A percentile compares a stretch with the other conserved stretches of the same genome.
Conservation (phyloP, 345 rosid species). For the Arabidopsis thaliana region DNA sequence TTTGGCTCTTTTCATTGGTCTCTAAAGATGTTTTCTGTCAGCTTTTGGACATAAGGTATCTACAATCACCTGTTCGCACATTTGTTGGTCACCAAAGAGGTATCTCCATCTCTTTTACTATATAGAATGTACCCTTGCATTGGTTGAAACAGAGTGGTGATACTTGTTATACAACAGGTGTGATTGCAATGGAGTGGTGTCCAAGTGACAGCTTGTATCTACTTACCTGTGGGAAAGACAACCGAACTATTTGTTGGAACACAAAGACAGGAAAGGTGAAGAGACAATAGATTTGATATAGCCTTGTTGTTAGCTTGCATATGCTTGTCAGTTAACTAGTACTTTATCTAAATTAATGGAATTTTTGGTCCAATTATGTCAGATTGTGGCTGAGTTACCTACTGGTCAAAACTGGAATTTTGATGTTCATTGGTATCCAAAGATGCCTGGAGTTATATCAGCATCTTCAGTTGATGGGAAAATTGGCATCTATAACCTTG, state of each 20-base stretch:
- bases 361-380: neutral
- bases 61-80: neutral
- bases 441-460: neutral
- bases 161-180: neutral
- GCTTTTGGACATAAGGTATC: slow-evolving; percentile 1
- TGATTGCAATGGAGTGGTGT: neutral
- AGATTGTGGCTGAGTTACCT: neutral
- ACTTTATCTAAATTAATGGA: neutral
- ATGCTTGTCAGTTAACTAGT: too few relatives aligned
- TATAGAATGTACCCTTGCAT: neutral
- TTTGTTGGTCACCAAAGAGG: neutral
- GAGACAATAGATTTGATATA: neutral
- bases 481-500: neutral
- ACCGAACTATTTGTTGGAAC: neutral
- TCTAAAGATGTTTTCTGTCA: neutral
- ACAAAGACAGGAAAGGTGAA: neutral
- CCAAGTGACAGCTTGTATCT: neutral
- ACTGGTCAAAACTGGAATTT: neutral
- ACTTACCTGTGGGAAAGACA: neutral
- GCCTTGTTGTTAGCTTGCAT: neutral
- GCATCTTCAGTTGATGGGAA: neutral
- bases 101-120: neutral
- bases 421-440: slow-evolving; percentile 7
- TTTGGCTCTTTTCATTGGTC: neutral
- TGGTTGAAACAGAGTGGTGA: neutral